Conservation (phyloP, 2,329 filamentous ascomycete genomes). For the Albophoma yamanashiensis region DNA sequence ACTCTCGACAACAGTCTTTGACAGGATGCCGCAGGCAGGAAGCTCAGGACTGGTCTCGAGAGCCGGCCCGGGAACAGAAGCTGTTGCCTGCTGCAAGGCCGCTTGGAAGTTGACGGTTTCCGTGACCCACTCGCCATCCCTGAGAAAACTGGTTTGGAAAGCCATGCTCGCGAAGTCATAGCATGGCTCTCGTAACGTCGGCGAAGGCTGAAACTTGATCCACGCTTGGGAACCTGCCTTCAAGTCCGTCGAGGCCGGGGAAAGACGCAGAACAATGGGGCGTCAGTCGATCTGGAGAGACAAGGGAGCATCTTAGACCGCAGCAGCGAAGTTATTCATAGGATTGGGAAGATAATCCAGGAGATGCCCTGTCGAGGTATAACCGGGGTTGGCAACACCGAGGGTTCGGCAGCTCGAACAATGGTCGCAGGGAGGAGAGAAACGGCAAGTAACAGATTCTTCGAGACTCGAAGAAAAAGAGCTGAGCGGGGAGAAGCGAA, state of each 20-base stretch:
- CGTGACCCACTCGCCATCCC: constrained; percentile 47
- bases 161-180: constrained; percentile 23
- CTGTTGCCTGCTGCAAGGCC: constrained; percentile 24
- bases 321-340: neutral
- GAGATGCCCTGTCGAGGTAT: neutral
- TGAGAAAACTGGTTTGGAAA: constrained; percentile 43
- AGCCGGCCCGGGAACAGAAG: constrained; percentile 18
- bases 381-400: neutral
- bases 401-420: neutral
- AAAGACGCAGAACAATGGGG: neutral
- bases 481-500: neutral
- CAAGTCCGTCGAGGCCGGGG: neutral
- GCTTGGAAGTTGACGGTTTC: constrained; percentile 34
- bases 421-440: neutral
- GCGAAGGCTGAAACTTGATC: neutral
- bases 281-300: neutral
- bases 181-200: constrained; percentile 3
- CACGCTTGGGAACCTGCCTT: neutral
- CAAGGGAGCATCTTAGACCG: neutral
- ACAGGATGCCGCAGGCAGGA: constrained; percentile 61
- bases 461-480: neutral
- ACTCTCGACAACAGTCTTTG: constrained; percentile 66
- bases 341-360: neutral
- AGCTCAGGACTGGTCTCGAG: constrained; percentile 22
- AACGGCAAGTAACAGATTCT: neutral